Base-by-base conservation (phyloP, 805 yeast species). In the Candida patagonica region DNA sequence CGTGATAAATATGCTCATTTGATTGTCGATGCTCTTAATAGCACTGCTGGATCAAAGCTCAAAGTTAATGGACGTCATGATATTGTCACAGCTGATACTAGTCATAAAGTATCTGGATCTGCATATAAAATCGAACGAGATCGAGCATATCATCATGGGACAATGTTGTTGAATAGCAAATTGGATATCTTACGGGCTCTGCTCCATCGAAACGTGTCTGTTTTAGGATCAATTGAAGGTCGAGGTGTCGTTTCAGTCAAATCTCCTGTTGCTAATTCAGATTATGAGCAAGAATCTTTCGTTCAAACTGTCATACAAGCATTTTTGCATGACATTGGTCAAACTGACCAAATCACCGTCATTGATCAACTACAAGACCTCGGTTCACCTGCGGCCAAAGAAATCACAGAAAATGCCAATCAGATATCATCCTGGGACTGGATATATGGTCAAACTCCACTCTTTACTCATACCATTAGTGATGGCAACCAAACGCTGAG, bases 131-230 rank as follows among this genome's bases (percentile, higher is more conserved):
- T 92, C 24, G 78, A 94, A 4, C 70, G 72, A 36, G 88, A 92
- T 0, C 76, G 76, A 50, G 77, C 95, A 5, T 80, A 88, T 49
- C 98, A 92, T 56, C 99, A 92, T 62, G 98, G 96, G 0, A 92
- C 99, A 0, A 84, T 92, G 95, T 66, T 92, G 6, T 63, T 92
- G 19, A 63, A 73, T 40, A 77, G 94, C 30, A 66, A 77, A 27
- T 60, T 92, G 20, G 67, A 66, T n/a, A 60, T 68, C 1, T 65
- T 92, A 42, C 65, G 77, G 1, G 65, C 73, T n/a, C 56, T 85
- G 10, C 64, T 92, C 43, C 68, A 70, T 26, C 63, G 78, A 12
- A 70, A 67, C 31, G 59, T 61, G 8, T 46, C 60, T 1, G 48
- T 59, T 3, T 48, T 62, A 21, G 76, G 74, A 0, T 43, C 48